Percentiles rank a stretch among this genome's conserved stretches.
Conservation (phyloP, 1,284 basidiomycete genomes). For the Hemileia vastatrix region DNA sequence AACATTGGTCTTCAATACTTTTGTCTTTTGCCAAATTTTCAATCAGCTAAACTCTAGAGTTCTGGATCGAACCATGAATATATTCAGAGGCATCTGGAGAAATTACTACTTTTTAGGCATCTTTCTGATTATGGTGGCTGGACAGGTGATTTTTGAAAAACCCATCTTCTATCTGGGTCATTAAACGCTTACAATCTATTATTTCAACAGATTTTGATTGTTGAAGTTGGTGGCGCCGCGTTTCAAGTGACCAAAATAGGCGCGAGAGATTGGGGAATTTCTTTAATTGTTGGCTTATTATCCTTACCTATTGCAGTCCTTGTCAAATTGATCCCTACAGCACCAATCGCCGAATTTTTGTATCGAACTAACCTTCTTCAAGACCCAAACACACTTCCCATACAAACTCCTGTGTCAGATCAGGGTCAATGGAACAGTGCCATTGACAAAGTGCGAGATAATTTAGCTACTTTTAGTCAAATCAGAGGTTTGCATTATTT, state of each 20-base stretch:
- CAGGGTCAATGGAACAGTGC: constrained; percentile 28
- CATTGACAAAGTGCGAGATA: constrained; percentile 68
- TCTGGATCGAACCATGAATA: constrained; percentile 23
- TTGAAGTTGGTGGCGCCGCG: constrained; percentile 28
- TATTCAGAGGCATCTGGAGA: constrained; percentile 25
- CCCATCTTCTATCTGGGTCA: not conserved
- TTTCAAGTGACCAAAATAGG: constrained; percentile 63
- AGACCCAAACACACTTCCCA: constrained; percentile 58
- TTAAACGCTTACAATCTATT: constrained; percentile 9
- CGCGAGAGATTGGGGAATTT: constrained; percentile 86
- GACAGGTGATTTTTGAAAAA: not conserved
- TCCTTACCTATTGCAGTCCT: constrained; percentile 79
- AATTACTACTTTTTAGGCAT: constrained; percentile 27
- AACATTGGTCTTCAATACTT: constrained; percentile 27
- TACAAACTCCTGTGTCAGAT: not conserved
- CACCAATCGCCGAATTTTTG: constrained; percentile 65
- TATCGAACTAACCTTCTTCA: constrained; percentile 58
- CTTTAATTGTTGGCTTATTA: constrained; percentile 70
- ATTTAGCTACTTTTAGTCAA: constrained; percentile 66
- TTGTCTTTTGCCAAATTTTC: constrained; percentile 30
- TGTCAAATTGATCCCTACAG: constrained; percentile 71
- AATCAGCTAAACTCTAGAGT: constrained; percentile 27
- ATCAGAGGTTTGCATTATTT: constrained; percentile 52
- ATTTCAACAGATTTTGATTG: constrained; percentile 25
- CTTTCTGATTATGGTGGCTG: constrained; percentile 24